Base-by-base conservation (phyloP, 441 rosid species). In the Manihot esculenta region DNA sequence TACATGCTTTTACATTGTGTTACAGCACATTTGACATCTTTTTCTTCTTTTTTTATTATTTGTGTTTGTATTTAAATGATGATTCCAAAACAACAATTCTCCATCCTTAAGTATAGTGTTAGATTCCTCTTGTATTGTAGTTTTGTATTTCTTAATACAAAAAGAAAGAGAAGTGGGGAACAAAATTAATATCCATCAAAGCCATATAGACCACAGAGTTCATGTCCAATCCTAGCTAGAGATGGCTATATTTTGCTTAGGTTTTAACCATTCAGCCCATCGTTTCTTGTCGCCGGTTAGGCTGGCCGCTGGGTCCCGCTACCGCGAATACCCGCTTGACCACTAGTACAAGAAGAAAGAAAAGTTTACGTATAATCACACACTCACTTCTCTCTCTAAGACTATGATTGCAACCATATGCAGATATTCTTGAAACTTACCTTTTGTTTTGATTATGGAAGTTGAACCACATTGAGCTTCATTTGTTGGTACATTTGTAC, bases 211-310 rank as follows among this genome's bases (percentile, higher is more conserved):
- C 70, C 55, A 78, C 44, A 35, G 79, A 81, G 88, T 79, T 82
- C 27, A 75, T 79, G 84, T 82, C 86, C 76, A 84, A 84, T 85
- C 83, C 72, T 70, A 35, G 41, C 41, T 35, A 69, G 70, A 80
- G 55, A 48, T 23, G 27, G 20, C 18, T 35, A 35, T 35, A 35
- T 35, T 35, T 35, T 35, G 4, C 41, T 35, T 35, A 6, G 41
- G 41, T 35, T 5, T 35, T 2, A 35, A 35, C 41, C 41, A 35
- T 35, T 35, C 41, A 35, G 41, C 90, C 90, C 97, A 89, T 89
- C 85, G 84, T 81, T 86, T 85, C 86, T 74, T 89, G 97, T 85
- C 91, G 38, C 86, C 77, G 70, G 51, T 73, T 71, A 67, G 77
- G 81, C 56, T 61, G 64, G 74, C 84, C 76, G 68, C 81, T 64